Evolutionary conservation across 768 basidiomycete genomes (phyloP), one percentile per base, ranked within the genome.

Genomic region (Cystobasidium tubakii): DNA sequence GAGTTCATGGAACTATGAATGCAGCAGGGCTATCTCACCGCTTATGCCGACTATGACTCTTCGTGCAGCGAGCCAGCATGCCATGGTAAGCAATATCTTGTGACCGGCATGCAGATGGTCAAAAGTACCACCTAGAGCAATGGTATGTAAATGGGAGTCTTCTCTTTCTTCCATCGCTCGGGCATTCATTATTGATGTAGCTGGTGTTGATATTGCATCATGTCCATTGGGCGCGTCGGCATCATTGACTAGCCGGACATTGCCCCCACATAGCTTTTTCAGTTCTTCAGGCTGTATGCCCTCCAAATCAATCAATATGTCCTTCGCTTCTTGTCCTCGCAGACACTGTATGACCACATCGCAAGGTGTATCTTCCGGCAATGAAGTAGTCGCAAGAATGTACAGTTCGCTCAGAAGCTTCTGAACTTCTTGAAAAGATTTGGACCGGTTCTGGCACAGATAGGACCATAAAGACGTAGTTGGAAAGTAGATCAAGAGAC

Each of bases 21-120:
- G 39, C 13, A 7, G 19, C 10, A 72, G 7, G 17, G 13, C 6
- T 13, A n/a, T 77, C 84, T 78, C 73, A 89, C 91, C 89, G 66
- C 91, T 90, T 44, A 98, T 83, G 3, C 96, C 96, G 76, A 97
- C 87, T 75, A 98, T 91, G 78, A 98, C 82, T 81, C 92, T 93
- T 75, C 84, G 81, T 54, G 82, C 80, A 0, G 93, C 84, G 71
- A 98, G 87, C 85, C 89, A 92, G 0, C 90, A 88, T 15, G 87
- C 89, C 88, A 96, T 92, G 79, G 91, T 90, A 13, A 99, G 86
- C 33, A 99, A 86, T 74, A 99, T 94, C 82, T 96, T 96, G 83
- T 99, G 96, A 0, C 95, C 96, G 1, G 92, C 87, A 80, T 99
- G 96, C 19, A 99, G 86, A 81, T 98, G 96, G 82, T 99, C 96